Conservation (phyloP, 495 filamentous ascomycete species). For the Sordaria brevicollis region DNA sequence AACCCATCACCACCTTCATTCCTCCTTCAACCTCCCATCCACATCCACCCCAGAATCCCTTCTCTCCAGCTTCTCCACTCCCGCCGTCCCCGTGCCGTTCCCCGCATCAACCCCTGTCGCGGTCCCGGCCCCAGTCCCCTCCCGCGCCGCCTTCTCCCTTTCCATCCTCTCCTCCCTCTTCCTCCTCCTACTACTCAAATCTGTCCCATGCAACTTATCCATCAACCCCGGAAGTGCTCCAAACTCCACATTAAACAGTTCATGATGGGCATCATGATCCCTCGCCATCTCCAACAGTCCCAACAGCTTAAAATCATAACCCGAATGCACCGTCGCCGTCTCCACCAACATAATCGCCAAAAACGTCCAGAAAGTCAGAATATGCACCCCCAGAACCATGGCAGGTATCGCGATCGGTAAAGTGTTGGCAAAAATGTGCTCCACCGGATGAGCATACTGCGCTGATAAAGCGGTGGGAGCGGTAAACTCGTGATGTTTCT, state of each 20-base stretch:
- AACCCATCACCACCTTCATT: too few species aligned
- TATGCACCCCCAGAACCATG: constrained; percentile 34
- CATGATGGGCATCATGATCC: constrained; percentile 46
- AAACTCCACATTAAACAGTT: constrained; percentile 31
- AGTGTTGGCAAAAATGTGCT: constrained; percentile 45
- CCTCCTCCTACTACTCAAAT: constrained; percentile 10
- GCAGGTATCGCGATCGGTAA: constrained; percentile 44
- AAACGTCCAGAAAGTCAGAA: constrained; percentile 44
- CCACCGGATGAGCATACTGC: constrained; percentile 49
- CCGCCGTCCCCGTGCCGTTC: too few species aligned
- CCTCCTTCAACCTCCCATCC: background rate
- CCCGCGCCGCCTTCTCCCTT: background rate
- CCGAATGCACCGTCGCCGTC: constrained; percentile 43
- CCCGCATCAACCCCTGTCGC: background rate
- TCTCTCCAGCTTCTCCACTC: background rate
- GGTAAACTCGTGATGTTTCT: constrained; percentile 47
- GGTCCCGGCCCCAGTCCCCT: background rate
- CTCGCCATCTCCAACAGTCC: constrained; percentile 24
- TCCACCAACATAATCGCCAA: constrained; percentile 36
- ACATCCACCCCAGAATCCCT: background rate
- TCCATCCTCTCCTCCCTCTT: constrained; percentile 2
- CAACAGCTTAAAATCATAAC: constrained; percentile 36
- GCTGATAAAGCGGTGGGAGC: constrained; percentile 48
- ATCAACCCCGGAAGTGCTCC: constrained; percentile 25
- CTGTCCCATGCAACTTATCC: constrained; percentile 37